Percentiles rank a stretch among this genome's conserved stretches.
These are phyloP conservation scores for Rhodocollybia butyracea DNA, from an alignment of 768 basidiomycete species.

Conservation along the genomic window DNA sequence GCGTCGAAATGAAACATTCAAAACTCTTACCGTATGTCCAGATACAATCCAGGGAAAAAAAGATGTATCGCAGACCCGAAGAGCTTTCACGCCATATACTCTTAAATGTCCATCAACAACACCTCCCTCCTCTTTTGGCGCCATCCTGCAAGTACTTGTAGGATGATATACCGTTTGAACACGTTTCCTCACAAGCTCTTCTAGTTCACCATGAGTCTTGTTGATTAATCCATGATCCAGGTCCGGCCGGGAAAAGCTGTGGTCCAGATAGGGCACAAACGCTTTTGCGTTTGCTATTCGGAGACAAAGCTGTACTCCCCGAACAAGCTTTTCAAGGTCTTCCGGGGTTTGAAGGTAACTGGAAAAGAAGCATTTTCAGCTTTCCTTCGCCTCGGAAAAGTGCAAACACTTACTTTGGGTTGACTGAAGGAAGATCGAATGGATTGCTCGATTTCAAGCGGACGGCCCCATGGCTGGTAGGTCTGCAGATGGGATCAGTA, in stretches of 20 bases:
- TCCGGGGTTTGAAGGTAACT: conserved; percentile 36
- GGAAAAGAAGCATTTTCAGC: not conserved
- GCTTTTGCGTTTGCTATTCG: conserved; percentile 35
- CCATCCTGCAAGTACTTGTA: conserved; percentile 43
- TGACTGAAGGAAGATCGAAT: conserved; percentile 32
- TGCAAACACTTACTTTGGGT: conserved; percentile 32
- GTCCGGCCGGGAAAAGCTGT: conserved; percentile 22
- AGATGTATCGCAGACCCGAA: conserved; percentile 41
- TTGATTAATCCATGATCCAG: conserved; percentile 33
- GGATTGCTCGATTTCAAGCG: conserved; percentile 33
- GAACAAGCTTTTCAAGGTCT: conserved; percentile 35
- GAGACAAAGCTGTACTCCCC: conserved; percentile 31
- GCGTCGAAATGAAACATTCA: conserved; percentile 22
- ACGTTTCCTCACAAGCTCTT: conserved; percentile 34
- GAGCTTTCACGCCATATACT: conserved; percentile 40
- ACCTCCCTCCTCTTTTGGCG: conserved; percentile 33
- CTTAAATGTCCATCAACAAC: conserved; percentile 42
- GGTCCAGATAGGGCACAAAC: conserved; percentile 28
- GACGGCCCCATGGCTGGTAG: conserved; percentile 35
- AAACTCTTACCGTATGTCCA: conserved; percentile 33
- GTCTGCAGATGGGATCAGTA: conserved; percentile 21
- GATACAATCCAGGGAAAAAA: conserved; percentile 38
- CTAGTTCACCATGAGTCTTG: conserved; percentile 35
- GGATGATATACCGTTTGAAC: conserved; percentile 48
- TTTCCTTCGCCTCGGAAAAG: not conserved